Evolutionary conservation across 257 asterid genomes (phyloP).

Genomic region (Fraxinus quadrangulata): DNA sequence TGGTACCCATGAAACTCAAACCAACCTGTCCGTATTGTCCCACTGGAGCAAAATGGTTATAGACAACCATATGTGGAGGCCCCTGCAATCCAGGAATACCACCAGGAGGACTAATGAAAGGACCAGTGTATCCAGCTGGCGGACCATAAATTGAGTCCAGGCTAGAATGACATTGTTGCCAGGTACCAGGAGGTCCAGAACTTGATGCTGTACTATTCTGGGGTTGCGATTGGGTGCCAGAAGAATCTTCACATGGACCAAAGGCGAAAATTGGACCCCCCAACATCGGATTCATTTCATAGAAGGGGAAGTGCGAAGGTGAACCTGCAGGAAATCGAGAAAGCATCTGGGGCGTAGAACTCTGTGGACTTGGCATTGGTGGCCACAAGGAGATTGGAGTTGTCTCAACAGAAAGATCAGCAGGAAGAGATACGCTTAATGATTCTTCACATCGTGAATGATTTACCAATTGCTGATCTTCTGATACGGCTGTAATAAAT

Average conservation of each 20-base stretch:
- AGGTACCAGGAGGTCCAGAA: slow-evolving; percentile 73
- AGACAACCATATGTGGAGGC: slow-evolving; percentile 94
- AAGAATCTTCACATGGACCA: slow-evolving; percentile 74
- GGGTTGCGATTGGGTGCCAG: slow-evolving; percentile 66
- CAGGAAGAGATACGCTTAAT: slow-evolving; percentile 89
- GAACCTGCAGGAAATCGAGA: slow-evolving; percentile 89
- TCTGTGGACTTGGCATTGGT: slow-evolving; percentile 78
- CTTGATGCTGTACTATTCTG: slow-evolving; percentile 55
- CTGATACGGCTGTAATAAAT: slow-evolving; percentile 44
- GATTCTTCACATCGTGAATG: slow-evolving; percentile 75
- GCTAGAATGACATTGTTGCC: slow-evolving; percentile 85
- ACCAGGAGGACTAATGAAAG: slow-evolving; percentile 75
- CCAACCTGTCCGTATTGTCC: slow-evolving; percentile 98
- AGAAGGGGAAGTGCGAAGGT: slow-evolving; percentile 85
- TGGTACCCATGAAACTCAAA: slow-evolving; percentile 94
- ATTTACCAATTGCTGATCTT: slow-evolving; percentile 55
- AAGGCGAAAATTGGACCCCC: slow-evolving; percentile 87
- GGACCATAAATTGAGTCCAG: slow-evolving; percentile 90
- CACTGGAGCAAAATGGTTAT: slow-evolving; percentile 96
- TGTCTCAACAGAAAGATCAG: slow-evolving; percentile 92
- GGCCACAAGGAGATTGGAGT: slow-evolving; percentile 93
- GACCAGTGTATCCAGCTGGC: slow-evolving; percentile 77
- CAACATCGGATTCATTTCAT: slow-evolving; percentile 84
- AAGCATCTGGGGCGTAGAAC: slow-evolving; percentile 68
- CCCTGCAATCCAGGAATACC: slow-evolving; percentile 92